Base-by-base conservation (phyloP, 2,329 filamentous ascomycete genomes). In the Pseudocercospora fuligena region DNA sequence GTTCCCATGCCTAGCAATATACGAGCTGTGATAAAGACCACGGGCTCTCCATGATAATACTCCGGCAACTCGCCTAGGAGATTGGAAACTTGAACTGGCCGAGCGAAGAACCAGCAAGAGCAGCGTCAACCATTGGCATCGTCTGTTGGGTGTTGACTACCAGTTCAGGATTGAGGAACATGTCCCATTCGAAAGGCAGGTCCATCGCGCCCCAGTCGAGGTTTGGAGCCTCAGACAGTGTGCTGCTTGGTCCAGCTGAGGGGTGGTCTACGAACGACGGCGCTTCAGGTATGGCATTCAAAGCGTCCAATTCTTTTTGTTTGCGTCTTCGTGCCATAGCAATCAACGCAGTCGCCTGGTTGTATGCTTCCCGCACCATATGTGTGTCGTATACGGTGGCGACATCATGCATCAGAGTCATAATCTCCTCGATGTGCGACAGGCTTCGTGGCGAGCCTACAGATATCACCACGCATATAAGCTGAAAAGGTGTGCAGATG, bases 401-500 rank as follows among this genome's bases (percentile, higher is more conserved):
- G n/a, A 82, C 78, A 23, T 76, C 73, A 59, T 78, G 76, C 46
- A 82, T 71, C 1, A 77, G 73, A n/a, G 75, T 73, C 74, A 82
- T 78, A 1, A 76, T 75, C 21, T 76, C 75, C 16, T 76, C 69
- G 5, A 82, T 75, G 25, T 74, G 73, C 2, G 76, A 70, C 11
- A 81, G 73, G 62, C 76, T 78, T 16, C 76, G 74, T 0, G 75
- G 73, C 2, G 79, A 81, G 54, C 80, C 79, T 23, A 82, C 77
- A 3, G 79, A 80, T 12, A 83, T 74, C 3, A 79, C 71, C 29
- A 80, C 77, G 67, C 80, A 82, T 9, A 80, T 72, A 49, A 80
- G 82, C 65, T 82, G 81, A 58, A 83, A 83, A 0, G 78, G 74
- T 0, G 78, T 78, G 57, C 78, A 77, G 1, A 82, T 69, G 1